Base-by-base conservation (phyloP, 2,329 filamentous ascomycete species). In the Phyllachora maydis region DNA sequence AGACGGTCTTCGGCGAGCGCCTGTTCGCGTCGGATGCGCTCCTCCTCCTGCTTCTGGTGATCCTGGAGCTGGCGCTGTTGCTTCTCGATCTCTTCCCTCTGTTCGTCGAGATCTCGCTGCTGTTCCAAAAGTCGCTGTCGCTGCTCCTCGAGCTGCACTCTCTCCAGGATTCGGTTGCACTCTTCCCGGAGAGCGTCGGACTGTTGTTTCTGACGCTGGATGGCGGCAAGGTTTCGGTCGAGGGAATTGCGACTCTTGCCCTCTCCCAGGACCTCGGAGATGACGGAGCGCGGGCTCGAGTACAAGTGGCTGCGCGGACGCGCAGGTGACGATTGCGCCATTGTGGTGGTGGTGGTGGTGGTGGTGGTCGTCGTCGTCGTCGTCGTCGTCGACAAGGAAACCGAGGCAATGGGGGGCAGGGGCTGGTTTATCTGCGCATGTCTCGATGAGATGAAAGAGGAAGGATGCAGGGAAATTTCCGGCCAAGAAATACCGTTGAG, bases 241-340 rank as follows among this genome's bases (percentile, higher is more conserved):
- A 41, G 41, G 2, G 43, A 44, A 25, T 46, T 46, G 15, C 43
- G 35, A 19, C 35, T n/a, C n/a, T n/a, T n/a, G n/a, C n/a, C 31
- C 5, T 41, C 39, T 14, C 28, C 27, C 1, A 43, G 29, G 14
- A 41, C 38, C 2, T 44, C 40, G 6, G 37, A 30, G 11, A 40
- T 24, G 6, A 37, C 28, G 2, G 28, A 26, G 11, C 32, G 30
- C 16, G 35, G 32, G 13, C 32, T 35, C n/a, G 26, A 20, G 28
- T 29, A 34, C 16, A 32, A 31, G 22, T 29, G 21, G 32, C 31
- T 37, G 25, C 24, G 28, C 15, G 22, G 25, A 19, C 29, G 36
- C n/a, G 32, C 21, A n/a, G 42, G 40, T 9, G 43, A 43, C 3
- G 41, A 40, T 18, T 35, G 34, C 21, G 38, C 32, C 42, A 45